These are phyloP conservation scores for Jaltomata sinuosa DNA, from an alignment of 257 asterid genomes.

Conservation along the genomic window DNA sequence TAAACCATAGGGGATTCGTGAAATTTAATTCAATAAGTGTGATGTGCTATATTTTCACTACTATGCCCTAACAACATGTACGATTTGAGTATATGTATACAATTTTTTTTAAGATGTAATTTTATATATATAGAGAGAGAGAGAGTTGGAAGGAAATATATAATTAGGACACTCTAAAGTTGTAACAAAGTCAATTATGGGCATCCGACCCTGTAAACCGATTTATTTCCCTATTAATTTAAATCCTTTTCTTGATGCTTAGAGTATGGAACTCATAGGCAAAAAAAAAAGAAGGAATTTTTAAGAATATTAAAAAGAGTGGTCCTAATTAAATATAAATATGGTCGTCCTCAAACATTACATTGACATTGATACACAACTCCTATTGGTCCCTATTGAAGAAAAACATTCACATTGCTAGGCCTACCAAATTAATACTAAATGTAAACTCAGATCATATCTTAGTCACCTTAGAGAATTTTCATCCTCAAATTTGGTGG, in stretches of 20 bases:
- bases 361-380: conserved; percentile 20
- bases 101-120: background rate
- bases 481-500: background rate
- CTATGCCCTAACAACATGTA: background rate
- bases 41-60: background rate
- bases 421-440: conserved; percentile 11
- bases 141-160: no score
- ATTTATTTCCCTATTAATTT: background rate
- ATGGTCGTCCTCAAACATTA: background rate
- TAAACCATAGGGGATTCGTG: background rate
- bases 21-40: background rate
- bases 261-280: background rate
- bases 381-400: conserved; percentile 12
- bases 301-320: background rate
- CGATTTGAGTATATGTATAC: background rate
- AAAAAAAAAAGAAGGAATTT: no score
- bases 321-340: background rate
- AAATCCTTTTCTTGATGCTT: background rate
- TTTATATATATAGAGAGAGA: no score
- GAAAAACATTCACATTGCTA: conserved; percentile 23
- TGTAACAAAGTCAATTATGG: background rate
- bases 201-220: background rate
- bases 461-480: background rate
- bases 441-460: background rate
- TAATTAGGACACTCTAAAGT: background rate